phyloP scores from a whole-genome alignment of 441 rosid genomes.

The Breynia disticha region DNA sequence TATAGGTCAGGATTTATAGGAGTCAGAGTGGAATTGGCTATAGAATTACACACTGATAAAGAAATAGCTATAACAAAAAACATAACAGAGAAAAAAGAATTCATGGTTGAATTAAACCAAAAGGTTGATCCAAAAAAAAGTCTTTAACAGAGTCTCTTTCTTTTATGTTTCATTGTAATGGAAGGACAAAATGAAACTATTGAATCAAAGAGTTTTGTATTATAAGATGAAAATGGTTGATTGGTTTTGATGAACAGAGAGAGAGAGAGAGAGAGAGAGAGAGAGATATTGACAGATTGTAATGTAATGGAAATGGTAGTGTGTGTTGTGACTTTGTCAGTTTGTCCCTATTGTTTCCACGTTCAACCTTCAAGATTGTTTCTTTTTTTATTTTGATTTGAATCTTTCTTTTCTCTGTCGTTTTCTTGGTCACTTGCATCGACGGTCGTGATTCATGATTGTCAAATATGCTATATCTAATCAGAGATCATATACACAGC shows the following conservation, averaged over 20 bases:
- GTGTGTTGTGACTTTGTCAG: slow-evolving; percentile 15
- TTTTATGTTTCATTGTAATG: background rate
- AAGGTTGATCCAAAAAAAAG: background rate
- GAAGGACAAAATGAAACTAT: too few relatives aligned
- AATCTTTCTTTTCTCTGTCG: background rate
- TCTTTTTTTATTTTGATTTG: background rate
- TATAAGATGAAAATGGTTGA: too few relatives aligned
- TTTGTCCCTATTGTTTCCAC: slow-evolving; percentile 14
- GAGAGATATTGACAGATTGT: too few relatives aligned
- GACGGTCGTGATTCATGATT: too few relatives aligned
- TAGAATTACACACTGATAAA: slow-evolving; percentile 20
- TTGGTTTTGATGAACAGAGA: background rate
- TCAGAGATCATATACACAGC: too few relatives aligned
- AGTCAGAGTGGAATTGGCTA: slow-evolving; percentile 28
- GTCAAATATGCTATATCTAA: too few relatives aligned
- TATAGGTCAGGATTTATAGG: slow-evolving; percentile 93
- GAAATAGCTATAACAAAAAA: slow-evolving; percentile 5
- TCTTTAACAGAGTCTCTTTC: background rate
- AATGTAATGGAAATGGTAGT: background rate
- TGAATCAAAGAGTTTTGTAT: too few relatives aligned
- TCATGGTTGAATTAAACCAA: background rate
- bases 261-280: slow-evolving; percentile 5
- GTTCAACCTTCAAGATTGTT: slow-evolving; percentile 11
- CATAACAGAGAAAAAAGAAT: slow-evolving; percentile 1
- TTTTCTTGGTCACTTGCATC: too few relatives aligned